Evolutionary conservation across 108 stramenopile species (phyloP).

Genomic region (Nannochloropsis oceanica): DNA sequence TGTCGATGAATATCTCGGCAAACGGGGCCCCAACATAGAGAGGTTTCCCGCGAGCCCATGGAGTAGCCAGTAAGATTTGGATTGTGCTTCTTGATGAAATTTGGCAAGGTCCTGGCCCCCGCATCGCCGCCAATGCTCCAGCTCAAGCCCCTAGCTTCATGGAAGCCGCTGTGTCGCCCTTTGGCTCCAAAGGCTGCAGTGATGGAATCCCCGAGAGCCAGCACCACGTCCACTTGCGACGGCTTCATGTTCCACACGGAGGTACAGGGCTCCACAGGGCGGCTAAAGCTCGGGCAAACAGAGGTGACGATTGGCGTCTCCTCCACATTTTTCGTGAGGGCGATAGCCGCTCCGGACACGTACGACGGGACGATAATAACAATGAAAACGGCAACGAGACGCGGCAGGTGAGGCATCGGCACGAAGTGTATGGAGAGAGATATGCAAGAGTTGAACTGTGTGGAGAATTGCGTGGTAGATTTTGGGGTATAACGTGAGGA

Average conservation of each 20-base stretch:
- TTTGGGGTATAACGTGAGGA: too few relatives aligned
- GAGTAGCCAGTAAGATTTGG: background rate
- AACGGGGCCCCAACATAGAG: background rate
- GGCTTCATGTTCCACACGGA: background rate
- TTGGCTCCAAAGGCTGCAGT: background rate
- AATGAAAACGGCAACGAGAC: too few relatives aligned
- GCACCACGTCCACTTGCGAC: background rate
- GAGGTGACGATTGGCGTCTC: background rate
- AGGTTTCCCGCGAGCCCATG: background rate
- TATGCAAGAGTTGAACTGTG: too few relatives aligned
- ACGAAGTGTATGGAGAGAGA: too few relatives aligned
- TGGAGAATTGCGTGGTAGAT: too few relatives aligned
- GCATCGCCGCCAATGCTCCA: background rate
- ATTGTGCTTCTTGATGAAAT: background rate
- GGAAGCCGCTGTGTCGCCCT: background rate
- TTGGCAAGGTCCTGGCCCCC: background rate
- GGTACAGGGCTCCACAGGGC: background rate
- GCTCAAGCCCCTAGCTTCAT: background rate
- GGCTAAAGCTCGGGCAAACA: background rate
- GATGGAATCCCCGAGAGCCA: background rate
- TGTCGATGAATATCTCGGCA: background rate
- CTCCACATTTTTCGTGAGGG: too few relatives aligned
- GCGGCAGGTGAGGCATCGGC: too few relatives aligned
- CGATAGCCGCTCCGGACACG: too few relatives aligned
- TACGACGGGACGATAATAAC: too few relatives aligned